Percentiles rank a stretch among this genome's conserved stretches.
phyloP scores from a whole-genome alignment of 2,329 filamentous ascomycete species.

The Stromatinia cepivora region DNA sequence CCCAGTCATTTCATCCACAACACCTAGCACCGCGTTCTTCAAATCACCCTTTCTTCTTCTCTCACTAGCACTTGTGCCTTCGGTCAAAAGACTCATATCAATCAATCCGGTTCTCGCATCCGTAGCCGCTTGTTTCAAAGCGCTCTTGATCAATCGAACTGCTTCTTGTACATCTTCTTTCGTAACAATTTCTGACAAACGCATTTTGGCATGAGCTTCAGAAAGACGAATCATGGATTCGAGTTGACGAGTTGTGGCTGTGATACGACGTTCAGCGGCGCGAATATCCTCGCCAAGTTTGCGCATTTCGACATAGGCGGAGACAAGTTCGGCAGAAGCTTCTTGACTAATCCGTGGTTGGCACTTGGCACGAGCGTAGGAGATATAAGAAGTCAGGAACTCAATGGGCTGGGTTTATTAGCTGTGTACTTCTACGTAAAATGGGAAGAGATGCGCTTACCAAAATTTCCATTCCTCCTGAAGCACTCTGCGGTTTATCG shows the following conservation, averaged over 20 bases:
- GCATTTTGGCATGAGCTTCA: slow-evolving; percentile 98
- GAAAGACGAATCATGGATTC: slow-evolving; percentile 98
- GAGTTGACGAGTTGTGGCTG: slow-evolving; percentile 91
- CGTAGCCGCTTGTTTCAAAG: slow-evolving; percentile 96
- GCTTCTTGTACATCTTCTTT: slow-evolving; percentile 84
- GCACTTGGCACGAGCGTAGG: slow-evolving; percentile 84
- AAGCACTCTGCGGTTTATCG: slow-evolving; percentile 84
- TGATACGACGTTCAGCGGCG: slow-evolving; percentile 90
- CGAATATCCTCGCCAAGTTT: slow-evolving; percentile 87
- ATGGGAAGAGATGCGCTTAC: slow-evolving; percentile 52
- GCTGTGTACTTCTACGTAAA: neutral
- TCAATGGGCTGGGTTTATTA: slow-evolving; percentile 69
- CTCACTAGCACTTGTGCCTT: slow-evolving; percentile 90
- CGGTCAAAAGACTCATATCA: slow-evolving; percentile 93
- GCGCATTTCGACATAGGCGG: slow-evolving; percentile 91
- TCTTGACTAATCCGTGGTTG: slow-evolving; percentile 79
- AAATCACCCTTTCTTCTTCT: slow-evolving; percentile 79
- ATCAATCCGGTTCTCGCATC: slow-evolving; percentile 88
- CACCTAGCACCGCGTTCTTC: slow-evolving; percentile 71
- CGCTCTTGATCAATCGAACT: slow-evolving; percentile 86
- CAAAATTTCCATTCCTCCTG: slow-evolving; percentile 72
- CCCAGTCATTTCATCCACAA: slow-evolving; percentile 79
- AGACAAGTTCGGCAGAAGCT: slow-evolving; percentile 80
- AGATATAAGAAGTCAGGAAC: slow-evolving; percentile 95
- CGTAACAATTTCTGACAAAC: slow-evolving; percentile 74